Evolutionary conservation across 345 rosid genomes (phyloP).

Genomic region (Moringa oleifera): DNA sequence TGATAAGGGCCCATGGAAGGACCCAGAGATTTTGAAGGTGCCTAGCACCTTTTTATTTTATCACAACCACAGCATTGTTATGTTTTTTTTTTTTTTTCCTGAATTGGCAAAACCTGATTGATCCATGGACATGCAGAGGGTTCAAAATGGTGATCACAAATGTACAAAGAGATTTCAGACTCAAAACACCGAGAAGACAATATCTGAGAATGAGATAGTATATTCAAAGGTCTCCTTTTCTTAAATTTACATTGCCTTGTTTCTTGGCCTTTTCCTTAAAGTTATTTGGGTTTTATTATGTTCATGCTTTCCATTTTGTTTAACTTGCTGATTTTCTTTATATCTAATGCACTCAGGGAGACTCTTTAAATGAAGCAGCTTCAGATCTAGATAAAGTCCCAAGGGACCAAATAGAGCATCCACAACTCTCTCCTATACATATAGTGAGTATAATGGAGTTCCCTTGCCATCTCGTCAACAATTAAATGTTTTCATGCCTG

Average conservation of each 20-base stretch:
- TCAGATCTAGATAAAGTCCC: slow-evolving; percentile 16
- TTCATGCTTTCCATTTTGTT: neutral
- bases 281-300: neutral
- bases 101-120: neutral
- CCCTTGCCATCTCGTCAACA: neutral
- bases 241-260: neutral
- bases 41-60: slow-evolving; percentile 3
- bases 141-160: slow-evolving; percentile 67
- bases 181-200: slow-evolving; percentile 32
- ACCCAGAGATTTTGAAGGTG: slow-evolving; percentile 72
- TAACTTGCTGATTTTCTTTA: slow-evolving; percentile 2
- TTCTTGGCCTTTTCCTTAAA: too few species aligned
- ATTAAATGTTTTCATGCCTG: neutral
- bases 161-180: slow-evolving; percentile 36
- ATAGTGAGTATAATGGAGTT: slow-evolving; percentile 28
- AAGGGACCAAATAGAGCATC: slow-evolving; percentile 13
- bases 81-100: slow-evolving; percentile 1
- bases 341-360: slow-evolving; percentile 34
- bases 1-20: slow-evolving; percentile 96
- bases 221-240: slow-evolving; percentile 36
- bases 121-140: slow-evolving; percentile 42
- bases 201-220: slow-evolving; percentile 36
- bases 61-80: neutral
- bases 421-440: slow-evolving; percentile 25
- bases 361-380: slow-evolving; percentile 29